A percentile compares a stretch with the other conserved stretches of the same genome.
Conservation (phyloP, 345 rosid genomes). For the Hibiscus trionum region DNA sequence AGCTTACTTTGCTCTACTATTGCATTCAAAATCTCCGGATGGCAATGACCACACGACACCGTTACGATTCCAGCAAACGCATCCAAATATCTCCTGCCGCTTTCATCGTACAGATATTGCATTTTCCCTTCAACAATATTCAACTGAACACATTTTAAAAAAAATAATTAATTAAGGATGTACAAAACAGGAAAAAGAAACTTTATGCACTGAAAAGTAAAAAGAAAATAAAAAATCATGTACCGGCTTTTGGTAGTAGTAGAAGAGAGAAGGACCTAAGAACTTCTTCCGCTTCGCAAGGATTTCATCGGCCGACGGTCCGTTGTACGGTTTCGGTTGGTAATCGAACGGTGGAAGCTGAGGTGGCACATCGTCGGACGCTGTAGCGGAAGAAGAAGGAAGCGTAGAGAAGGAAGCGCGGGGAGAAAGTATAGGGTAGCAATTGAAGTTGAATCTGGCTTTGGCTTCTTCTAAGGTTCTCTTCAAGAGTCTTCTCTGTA, state of each 20-base stretch:
- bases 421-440: not conserved
- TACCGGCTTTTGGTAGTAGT: constrained; percentile 86
- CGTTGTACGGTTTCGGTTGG: constrained; percentile 55
- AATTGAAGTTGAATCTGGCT: not conserved
- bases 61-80: constrained; percentile 93
- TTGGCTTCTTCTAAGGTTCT: constrained; percentile 22
- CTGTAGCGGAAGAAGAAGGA: constrained; percentile 15
- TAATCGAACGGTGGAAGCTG: constrained; percentile 68
- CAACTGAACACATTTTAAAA: constrained; percentile 28
- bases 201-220: not conserved
- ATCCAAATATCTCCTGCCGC: constrained; percentile 67
- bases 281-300: constrained; percentile 70
- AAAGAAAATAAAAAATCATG: constrained; percentile 8
- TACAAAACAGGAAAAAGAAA: not conserved
- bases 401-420: not conserved
- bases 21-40: constrained; percentile 69
- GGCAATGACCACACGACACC: constrained; percentile 94
- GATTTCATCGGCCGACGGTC: constrained; percentile 66
- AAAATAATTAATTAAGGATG: not conserved
- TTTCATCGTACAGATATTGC: constrained; percentile 90
- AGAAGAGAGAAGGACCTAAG: constrained; percentile 80
- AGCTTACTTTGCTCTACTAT: constrained; percentile 71
- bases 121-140: constrained; percentile 97
- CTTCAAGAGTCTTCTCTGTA: constrained; percentile 27
- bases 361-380: constrained; percentile 26